Base-by-base conservation (phyloP, 1,139 yeast species). In the Schizosaccharomyces versatilis region DNA sequence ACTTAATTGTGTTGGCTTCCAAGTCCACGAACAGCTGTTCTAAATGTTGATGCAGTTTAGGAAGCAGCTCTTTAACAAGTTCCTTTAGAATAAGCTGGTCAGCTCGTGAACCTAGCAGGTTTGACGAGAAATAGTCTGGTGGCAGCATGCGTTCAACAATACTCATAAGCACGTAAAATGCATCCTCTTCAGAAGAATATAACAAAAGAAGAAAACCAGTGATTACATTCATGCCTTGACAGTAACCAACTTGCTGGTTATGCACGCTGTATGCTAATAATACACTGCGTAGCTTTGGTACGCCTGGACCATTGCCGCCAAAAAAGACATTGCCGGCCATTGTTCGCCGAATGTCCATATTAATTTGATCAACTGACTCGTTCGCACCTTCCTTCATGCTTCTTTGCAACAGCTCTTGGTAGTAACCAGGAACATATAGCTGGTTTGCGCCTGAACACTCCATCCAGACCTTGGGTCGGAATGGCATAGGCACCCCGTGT, bases 151-250 rank as follows among this genome's bases (percentile, higher is more conserved):
- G 76, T 56, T 76, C 79, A 24, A 74, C 67, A 40, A 78, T 61
- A 6, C 74, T 73, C 47, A 74, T 74, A 57, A 77, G 72, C 3
- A 74, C 68, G 80, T 80, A 77, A 59, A 77, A 78, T 3, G 78
- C 73, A 56, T 77, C 80, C 59, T 75, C 80, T 54, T 77, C 81
- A 6, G 70, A 67, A 2, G 73, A 68, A 59, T 66, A 71, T 1
- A 74, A 72, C 38, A 78, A 61, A 12, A 78, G 62, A 7, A 78
- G 61, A 53, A 74, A 75, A 0, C 79, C 82, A 3, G 75, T 74
- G 36, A 78, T 73, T 60, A 77, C 73, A 61, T 78, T 78, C 82
- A 78, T 60, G 0, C 82, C 82, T 61, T 78, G 82, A 56, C 78
- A 75, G 61, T 78, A 78, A 0, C 82, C 81, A 49, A 77, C 69